Conservation (phyloP, 192 early-diverging fungal genomes). For the Lunasporangiospora selenospora region DNA sequence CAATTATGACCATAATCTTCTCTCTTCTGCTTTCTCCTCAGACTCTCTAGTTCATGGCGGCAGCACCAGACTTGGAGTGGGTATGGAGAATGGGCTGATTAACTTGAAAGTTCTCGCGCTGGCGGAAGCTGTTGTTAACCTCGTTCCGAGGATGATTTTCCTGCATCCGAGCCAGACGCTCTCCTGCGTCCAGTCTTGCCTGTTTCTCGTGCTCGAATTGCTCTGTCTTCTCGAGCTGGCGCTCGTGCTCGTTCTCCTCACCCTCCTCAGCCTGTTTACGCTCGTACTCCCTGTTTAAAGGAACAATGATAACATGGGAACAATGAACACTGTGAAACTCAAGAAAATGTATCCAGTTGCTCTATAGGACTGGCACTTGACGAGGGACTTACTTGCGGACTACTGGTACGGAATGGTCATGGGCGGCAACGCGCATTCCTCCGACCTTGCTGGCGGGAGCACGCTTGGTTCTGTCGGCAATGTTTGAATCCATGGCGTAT, state of each 20-base stretch:
- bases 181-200: conserved; percentile 28
- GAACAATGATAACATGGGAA: no score
- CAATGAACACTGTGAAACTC: background rate
- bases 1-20: no score
- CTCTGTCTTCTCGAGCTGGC: conserved; percentile 32
- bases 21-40: background rate
- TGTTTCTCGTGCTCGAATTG: conserved; percentile 42
- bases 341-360: no score
- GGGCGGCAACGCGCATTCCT: conserved; percentile 36
- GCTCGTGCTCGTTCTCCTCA: conserved; percentile 43
- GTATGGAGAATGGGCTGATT: conserved; percentile 35
- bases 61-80: conserved; percentile 41
- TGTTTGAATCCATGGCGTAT: no score
- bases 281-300: conserved; percentile 26
- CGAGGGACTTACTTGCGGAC: conserved; percentile 37
- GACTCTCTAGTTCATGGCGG: conserved; percentile 20
- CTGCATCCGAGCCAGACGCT: conserved; percentile 32
- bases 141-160: conserved; percentile 36
- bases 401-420: conserved; percentile 37
- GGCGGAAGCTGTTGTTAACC: conserved; percentile 20
- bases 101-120: conserved; percentile 35
- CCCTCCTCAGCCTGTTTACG: conserved; percentile 29
- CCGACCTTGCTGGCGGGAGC: no score
- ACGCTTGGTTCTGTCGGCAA: no score
- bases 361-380: background rate